A percentile compares a stretch with the other conserved stretches of the same genome.
These are phyloP conservation scores for Globisporangium okanoganense DNA, from an alignment of 352 stramenopile genomes.

Conservation along the genomic window DNA sequence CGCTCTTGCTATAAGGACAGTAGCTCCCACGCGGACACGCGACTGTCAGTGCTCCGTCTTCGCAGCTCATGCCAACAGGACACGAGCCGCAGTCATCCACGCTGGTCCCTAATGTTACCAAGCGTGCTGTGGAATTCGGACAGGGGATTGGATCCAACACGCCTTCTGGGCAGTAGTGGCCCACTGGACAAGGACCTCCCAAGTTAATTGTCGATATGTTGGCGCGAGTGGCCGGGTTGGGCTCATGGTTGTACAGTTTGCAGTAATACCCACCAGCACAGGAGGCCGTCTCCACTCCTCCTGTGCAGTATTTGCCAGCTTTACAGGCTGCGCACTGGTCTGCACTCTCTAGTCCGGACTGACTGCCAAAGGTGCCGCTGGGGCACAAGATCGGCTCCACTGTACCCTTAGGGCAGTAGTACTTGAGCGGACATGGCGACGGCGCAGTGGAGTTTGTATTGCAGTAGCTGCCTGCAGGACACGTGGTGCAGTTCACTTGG, in stretches of 20 bases:
- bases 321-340: conserved; percentile 63
- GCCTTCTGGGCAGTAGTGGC: conserved; percentile 75
- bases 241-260: conserved; percentile 54
- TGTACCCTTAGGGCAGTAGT: conserved; percentile 63
- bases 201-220: conserved; percentile 25
- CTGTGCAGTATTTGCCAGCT: conserved; percentile 73
- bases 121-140: conserved; percentile 45
- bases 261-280: conserved; percentile 87
- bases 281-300: conserved; percentile 60
- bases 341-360: conserved; percentile 34
- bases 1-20: conserved; percentile 40
- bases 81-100: conserved; percentile 72
- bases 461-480: conserved; percentile 65
- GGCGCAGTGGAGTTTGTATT: conserved; percentile 54
- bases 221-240: conserved; percentile 32
- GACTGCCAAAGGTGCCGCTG: conserved; percentile 71
- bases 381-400: conserved; percentile 59
- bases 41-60: conserved; percentile 57
- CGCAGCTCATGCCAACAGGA: conserved; percentile 84
- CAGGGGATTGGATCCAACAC: conserved; percentile 68
- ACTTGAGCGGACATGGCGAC: conserved; percentile 49
- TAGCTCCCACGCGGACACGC: conserved; percentile 63
- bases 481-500: conserved; percentile 38
- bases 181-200: conserved; percentile 65
- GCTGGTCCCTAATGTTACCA: conserved; percentile 44